Evolutionary conservation across 352 stramenopile genomes (phyloP), one percentile per base, ranked within the genome.

Genomic region (Thalassiosira livingstoniorum): DNA sequence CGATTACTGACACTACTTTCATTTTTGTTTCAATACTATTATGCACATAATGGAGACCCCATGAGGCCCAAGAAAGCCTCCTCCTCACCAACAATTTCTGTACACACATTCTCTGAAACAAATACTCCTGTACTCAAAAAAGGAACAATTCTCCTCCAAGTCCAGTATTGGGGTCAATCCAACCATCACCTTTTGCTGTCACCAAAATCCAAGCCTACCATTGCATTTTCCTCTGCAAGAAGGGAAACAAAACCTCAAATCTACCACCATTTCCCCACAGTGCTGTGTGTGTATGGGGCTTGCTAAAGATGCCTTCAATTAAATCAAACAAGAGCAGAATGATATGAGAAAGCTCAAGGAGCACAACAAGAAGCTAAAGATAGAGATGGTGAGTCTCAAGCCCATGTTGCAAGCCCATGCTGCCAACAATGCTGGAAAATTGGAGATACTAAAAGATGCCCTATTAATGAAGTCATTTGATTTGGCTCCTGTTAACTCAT

Each of bases 331-430:
- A 32, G 90, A 91, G 66, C 88, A 94, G 72, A 94, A 94, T 71
- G 88, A 94, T 80, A 90, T 95, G 70, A 91, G 91, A 54, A 94
- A 94, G 69, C 69, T 94, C 35, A 92, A 93, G 71, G 73, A 90
- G 62, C 88, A 92, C 74, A 94, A 94, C 63, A 86, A 93, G 64
- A 93, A 92, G 64, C 83, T 94, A 31, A 94, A 95, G 71, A 85
- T 87, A 81, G 90, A 93, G 82, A 94, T 94, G 92, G 86, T 90
- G 34, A 94, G 87, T 91, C 82, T 94, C 34, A 93, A 92, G 32
- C 88, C 92, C 51, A 94, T 94, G 88, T 78, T 94, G 82, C 79
- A 88, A 78, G 89, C 89, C n/a, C 89, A 94, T 65, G 88, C 90
- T 13, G 85, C 90, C 27, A 88, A 87, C 78, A 78, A 82, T 67